phyloP scores from a whole-genome alignment of 1,139 yeast genomes.

The Candida frijolesensis region DNA sequence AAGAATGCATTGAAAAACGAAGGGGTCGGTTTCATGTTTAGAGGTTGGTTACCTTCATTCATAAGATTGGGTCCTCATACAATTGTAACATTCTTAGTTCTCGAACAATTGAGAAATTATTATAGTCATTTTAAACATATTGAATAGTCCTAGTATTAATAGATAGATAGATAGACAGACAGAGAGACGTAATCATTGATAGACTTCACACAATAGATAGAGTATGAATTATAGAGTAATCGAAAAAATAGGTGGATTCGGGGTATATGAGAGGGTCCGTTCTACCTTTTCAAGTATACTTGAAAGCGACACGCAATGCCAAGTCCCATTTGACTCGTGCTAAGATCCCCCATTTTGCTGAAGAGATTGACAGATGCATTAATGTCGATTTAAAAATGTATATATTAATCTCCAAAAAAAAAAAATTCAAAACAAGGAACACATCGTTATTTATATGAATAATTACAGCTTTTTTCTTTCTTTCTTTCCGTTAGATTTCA shows the following conservation, averaged over 20 bases:
- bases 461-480: not conserved
- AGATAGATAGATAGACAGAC: not conserved
- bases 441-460: slow-evolving; percentile 5
- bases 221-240: not conserved
- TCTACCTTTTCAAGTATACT: no score
- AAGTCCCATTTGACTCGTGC: no score
- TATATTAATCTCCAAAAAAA: slow-evolving; percentile 2
- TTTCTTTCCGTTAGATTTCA: not conserved
- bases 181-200: slow-evolving; percentile 1
- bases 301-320: no score
- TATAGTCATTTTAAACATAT: slow-evolving; percentile 15
- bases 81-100: slow-evolving; percentile 77
- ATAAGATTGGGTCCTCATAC: slow-evolving; percentile 89
- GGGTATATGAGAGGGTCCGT: no score
- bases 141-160: not conserved
- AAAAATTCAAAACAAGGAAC: not conserved
- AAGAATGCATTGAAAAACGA: slow-evolving; percentile 61
- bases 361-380: not conserved
- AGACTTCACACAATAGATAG: not conserved
- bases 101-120: slow-evolving; percentile 72
- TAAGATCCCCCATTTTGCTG: not conserved
- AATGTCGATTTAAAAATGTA: not conserved
- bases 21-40: slow-evolving; percentile 77
- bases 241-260: not conserved
- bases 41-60: slow-evolving; percentile 92